Evolutionary conservation across 1,284 basidiomycete species (phyloP), one percentile per base, ranked within the genome.

Genomic region (Leccinum pachyderme): DNA sequence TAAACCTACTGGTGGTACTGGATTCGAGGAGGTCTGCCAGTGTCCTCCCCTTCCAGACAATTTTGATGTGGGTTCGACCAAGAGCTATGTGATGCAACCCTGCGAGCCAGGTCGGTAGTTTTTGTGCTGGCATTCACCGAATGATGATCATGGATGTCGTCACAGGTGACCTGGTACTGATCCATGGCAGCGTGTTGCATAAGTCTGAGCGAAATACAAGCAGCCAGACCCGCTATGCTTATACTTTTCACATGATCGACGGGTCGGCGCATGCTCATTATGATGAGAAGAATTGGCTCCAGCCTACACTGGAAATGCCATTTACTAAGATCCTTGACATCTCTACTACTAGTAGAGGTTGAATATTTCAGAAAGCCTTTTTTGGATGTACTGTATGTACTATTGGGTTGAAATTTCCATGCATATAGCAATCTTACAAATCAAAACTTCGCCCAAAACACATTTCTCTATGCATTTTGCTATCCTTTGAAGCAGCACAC

Each of bases 241-340:
- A 96, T 69, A 96, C 94, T 1, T 97, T 97, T 73, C 95, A 97
- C 67, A 95, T 91, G 88, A 85, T 92, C 46, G 90, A 92, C 52
- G 82, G 83, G 1, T 73, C 82, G 7, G 82, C 84, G 1, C 69
- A 82, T 61, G 87, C 84, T 1, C 64, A 66, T 47, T 92, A 91
- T 59, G 89, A 92, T 57, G 78, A 81, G 61, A 88, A 87, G 78
- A 93, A 93, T 68, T 94, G 92, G 93, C 76, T 96, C 55, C 93
- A 97, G 68, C 93, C 94, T 1, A 93, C 91, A 1, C 62, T 75
- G 9, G 80, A 77, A 24, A 87, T 90, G 84, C 91, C 92, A 0
- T 96, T 96, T 73, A 81, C 87, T 15, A 80, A 76, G 62, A 75
- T 94, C n/a, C 75, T 93, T 25, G 74, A 77, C 33, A 51, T 59